Evolutionary conservation across 805 yeast species (phyloP).

Genomic region (Lachancea dasiensis): DNA sequence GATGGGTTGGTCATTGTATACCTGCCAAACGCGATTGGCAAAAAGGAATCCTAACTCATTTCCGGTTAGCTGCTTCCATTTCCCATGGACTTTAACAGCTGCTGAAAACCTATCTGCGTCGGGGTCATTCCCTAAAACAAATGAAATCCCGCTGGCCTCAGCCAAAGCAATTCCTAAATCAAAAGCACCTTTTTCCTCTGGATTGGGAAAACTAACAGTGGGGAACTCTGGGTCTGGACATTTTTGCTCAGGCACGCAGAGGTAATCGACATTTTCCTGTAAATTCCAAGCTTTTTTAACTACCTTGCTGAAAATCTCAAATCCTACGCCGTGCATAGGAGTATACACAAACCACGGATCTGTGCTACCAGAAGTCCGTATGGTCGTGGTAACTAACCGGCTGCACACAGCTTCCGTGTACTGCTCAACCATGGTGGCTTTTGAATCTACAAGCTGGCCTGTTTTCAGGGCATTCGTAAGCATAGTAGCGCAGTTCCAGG

Average conservation of each 20-base stretch:
- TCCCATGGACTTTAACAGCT: constrained; percentile 48
- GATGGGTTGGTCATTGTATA: constrained; percentile 17
- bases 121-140: constrained; percentile 89
- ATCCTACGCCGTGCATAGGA: constrained; percentile 95
- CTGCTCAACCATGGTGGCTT: constrained; percentile 36
- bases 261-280: constrained; percentile 33
- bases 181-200: constrained; percentile 91
- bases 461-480: constrained; percentile 26
- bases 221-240: constrained; percentile 80
- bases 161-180: constrained; percentile 64
- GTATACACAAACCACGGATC: constrained; percentile 65
- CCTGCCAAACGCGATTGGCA: constrained; percentile 55
- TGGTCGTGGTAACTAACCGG: constrained; percentile 29
- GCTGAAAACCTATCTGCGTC: constrained; percentile 93
- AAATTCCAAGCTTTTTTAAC: constrained; percentile 28
- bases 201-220: constrained; percentile 88
- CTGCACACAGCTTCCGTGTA: constrained; percentile 37
- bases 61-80: constrained; percentile 82
- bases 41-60: constrained; percentile 85
- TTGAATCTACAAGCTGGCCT: constrained; percentile 35
- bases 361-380: background rate
- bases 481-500: constrained; percentile 42
- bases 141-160: constrained; percentile 36
- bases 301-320: constrained; percentile 45
- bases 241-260: constrained; percentile 56